Percentiles rank a stretch among this genome's conserved stretches.
phyloP scores from a whole-genome alignment of 306 rosid species.

The Fagus sylvatica region DNA sequence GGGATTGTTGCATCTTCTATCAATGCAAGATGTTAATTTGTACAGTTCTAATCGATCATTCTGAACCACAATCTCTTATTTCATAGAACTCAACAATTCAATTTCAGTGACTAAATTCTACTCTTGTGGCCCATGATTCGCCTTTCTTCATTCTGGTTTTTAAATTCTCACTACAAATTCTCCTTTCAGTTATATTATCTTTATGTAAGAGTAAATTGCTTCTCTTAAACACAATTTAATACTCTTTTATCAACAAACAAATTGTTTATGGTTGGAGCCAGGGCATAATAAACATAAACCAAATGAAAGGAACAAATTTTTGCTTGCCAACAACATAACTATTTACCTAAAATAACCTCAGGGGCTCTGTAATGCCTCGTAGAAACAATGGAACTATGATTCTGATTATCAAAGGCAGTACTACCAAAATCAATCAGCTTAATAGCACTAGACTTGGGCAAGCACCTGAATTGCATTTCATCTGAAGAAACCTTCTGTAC shows the following conservation, averaged over 20 bases:
- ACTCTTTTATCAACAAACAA: conserved; percentile 13
- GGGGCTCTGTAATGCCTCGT: conserved; percentile 99
- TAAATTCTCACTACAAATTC: neutral
- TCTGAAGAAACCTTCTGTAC: conserved; percentile 86
- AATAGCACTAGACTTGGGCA: conserved; percentile 99
- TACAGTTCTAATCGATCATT: neutral
- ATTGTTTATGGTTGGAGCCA: conserved; percentile 4
- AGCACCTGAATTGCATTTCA: conserved; percentile 78
- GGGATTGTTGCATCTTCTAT: neutral
- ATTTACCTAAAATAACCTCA: conserved; percentile 92
- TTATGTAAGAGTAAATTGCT: neutral
- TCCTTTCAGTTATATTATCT: neutral
- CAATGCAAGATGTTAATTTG: neutral
- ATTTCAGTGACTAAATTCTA: too few species aligned
- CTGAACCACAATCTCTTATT: too few species aligned
- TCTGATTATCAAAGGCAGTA: conserved; percentile 84
- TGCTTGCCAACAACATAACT: conserved; percentile 47
- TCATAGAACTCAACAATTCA: too few species aligned
- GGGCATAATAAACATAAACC: conserved; percentile 24
- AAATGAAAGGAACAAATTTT: conserved; percentile 31
- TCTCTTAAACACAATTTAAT: neutral
- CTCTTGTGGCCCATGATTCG: too few species aligned
- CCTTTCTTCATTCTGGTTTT: too few species aligned
- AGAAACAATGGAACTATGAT: conserved; percentile 90
- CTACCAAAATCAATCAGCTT: conserved; percentile 99